These are phyloP conservation scores for Phytophthora meadii DNA, from an alignment of 352 stramenopile species.

Conservation along the genomic window DNA sequence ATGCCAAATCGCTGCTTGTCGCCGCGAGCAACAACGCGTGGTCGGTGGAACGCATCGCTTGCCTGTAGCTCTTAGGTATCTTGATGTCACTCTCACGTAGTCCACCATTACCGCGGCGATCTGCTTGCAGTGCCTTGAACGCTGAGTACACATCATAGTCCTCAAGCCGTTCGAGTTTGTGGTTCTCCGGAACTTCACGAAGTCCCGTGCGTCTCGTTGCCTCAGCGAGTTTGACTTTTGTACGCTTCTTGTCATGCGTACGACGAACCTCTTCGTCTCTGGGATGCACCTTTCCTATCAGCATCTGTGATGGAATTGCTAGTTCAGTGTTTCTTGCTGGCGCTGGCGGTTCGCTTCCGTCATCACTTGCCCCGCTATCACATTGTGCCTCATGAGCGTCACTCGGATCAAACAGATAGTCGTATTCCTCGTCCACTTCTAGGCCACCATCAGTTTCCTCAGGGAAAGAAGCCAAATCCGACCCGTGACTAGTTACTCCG, in stretches of 20 bases:
- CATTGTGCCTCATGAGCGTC: background rate
- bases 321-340: background rate
- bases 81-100: background rate
- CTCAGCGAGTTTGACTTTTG: background rate
- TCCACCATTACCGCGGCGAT: background rate
- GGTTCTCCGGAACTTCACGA: background rate
- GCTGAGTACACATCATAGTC: constrained; percentile 1
- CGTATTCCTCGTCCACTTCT: background rate
- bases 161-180: background rate
- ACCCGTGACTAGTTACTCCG: background rate
- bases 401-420: background rate
- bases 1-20: background rate
- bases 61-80: background rate
- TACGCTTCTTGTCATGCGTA: background rate
- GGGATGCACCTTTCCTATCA: background rate
- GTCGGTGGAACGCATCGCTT: background rate
- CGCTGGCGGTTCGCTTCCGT: background rate
- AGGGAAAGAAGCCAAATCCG: background rate
- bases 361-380: background rate
- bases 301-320: background rate
- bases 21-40: background rate
- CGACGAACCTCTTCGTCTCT: background rate
- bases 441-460: background rate
- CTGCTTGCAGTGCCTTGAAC: background rate
- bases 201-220: background rate